These are phyloP conservation scores for Lactuca sativa DNA, from an alignment of 129 eudicot genomes.

Conservation along the genomic window DNA sequence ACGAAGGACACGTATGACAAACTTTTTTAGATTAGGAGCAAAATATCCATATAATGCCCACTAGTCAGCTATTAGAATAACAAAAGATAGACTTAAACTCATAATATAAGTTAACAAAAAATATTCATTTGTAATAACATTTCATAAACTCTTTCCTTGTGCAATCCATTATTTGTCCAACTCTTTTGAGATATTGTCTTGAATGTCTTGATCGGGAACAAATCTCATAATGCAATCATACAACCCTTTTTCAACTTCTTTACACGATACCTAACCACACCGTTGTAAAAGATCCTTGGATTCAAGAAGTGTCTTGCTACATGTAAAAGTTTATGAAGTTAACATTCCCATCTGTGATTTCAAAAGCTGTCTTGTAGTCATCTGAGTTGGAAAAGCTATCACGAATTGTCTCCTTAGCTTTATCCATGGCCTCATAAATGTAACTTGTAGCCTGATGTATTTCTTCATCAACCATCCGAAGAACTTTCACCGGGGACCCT, in stretches of 20 bases:
- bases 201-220: neutral
- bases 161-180: neutral
- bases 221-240: conserved; percentile 17
- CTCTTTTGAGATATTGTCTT: neutral
- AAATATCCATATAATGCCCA: conserved; percentile 21
- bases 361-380: neutral
- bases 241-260: conserved; percentile 12
- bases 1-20: conserved; percentile 10
- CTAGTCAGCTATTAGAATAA: conserved; percentile 3
- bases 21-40: conserved; percentile 14
- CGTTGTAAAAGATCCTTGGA: neutral
- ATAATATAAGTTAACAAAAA: neutral
- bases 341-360: neutral
- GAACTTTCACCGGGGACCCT: conserved; percentile 14
- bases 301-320: conserved; percentile 10
- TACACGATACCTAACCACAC: neutral
- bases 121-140: neutral
- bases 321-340: conserved; percentile 23
- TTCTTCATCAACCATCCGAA: conserved; percentile 16
- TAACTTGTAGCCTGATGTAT: neutral
- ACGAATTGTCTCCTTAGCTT: conserved; percentile 3
- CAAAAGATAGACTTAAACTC: neutral
- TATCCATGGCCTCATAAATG: conserved; percentile 6
- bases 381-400: neutral
- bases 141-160: neutral